Percentiles rank a stretch among this genome's conserved stretches.
phyloP scores from a whole-genome alignment of 2,329 filamentous ascomycete genomes.

The Verticillium klebahnii region DNA sequence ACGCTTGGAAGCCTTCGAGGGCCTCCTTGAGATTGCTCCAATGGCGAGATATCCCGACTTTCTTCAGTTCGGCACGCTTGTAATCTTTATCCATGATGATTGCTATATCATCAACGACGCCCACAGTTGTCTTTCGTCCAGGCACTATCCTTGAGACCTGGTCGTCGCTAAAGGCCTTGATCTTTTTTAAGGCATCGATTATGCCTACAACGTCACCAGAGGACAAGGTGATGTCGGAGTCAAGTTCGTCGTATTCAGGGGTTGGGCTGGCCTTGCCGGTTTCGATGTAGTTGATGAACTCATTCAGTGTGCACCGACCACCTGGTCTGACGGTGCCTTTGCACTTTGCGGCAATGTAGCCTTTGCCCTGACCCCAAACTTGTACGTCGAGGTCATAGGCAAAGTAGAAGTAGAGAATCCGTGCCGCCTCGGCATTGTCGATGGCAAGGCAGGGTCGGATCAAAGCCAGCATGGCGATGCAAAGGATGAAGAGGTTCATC shows the following conservation, averaged over 20 bases:
- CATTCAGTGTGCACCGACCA: background rate
- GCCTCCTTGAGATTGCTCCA: background rate
- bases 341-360: background rate
- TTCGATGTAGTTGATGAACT: conserved; percentile 1
- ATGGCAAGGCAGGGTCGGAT: too few relatives aligned
- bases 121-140: background rate
- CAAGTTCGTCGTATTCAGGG: background rate
- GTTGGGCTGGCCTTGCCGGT: background rate
- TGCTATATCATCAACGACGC: background rate
- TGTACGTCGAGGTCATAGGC: background rate
- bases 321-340: background rate
- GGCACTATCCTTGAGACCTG: background rate
- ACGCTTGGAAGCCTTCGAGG: background rate
- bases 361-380: background rate
- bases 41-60: background rate
- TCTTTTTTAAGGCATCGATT: background rate
- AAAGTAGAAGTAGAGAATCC: background rate
- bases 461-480: too few relatives aligned
- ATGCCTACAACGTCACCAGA: background rate
- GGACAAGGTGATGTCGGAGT: background rate
- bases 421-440: background rate
- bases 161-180: background rate
- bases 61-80: background rate
- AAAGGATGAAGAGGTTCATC: too few relatives aligned
- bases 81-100: background rate